Evolutionary conservation across 1,139 yeast species (phyloP), one percentile per base, ranked within the genome.

Genomic region (Pneumocystis oryctolagi): DNA sequence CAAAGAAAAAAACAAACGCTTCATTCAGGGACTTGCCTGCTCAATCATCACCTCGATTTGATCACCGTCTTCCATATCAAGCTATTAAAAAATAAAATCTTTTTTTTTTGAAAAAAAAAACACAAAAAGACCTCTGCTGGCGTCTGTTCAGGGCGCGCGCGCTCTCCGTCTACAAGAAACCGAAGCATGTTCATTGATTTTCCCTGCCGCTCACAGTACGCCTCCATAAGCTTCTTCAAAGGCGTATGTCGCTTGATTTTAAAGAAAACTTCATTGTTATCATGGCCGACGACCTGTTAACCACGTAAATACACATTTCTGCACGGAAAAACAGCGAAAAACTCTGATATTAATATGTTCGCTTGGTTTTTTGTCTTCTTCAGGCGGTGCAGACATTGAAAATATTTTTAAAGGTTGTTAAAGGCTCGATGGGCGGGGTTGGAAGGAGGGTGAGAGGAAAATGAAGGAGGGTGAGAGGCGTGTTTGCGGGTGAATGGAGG

Each of bases 11-110:
- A n/a, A n/a, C n/a, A n/a, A n/a, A n/a, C n/a, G n/a, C n/a, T n/a
- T n/a, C n/a, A n/a, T n/a, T n/a, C n/a, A n/a, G n/a, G 20, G 20
- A 8, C 66, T 14, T 61, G 67, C 68, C 66, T 92, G 98, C 74
- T 89, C 96, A 75, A 94, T 85, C 75, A 90, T 96, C n/a, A 97
- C 98, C 76, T 94, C 98, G 69, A 94, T 90, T 69, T 87, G 87
- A 73, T 94, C 99, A 69, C 92, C 92, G 73, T 92, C 96, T 74
- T 87, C 95, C 81, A 90, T 83, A 64, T 89, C 97, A 69, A 92
- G 30, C 47, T 18, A 12, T 20, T 42, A 28, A 30, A 53, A 9
- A 30, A 12, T 31, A 53, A n/a, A 30, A 25, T 31, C 5, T 40
- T 6, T 34, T 55, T 28, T 6, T 14, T 40, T 55, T 40, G 16